These are phyloP conservation scores for Marasmius tenuissimus DNA, from an alignment of 1,284 basidiomycete species.

Conservation along the genomic window DNA sequence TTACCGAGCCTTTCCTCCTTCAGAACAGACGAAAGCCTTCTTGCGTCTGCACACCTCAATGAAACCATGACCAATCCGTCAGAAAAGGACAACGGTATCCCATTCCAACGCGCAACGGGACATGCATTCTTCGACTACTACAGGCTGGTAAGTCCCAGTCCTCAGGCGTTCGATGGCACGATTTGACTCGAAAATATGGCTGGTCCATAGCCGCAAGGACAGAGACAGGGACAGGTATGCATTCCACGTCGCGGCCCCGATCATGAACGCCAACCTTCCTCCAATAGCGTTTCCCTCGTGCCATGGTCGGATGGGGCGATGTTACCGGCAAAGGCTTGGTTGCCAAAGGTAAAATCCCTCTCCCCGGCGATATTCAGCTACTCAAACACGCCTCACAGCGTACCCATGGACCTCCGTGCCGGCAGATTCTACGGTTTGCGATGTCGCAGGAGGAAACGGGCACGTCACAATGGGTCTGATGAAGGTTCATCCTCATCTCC, in stretches of 20 bases:
- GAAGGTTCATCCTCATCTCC: constrained; percentile 38
- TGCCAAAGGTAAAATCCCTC: too few species aligned
- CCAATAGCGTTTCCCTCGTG: constrained; percentile 23
- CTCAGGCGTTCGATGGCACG: too few species aligned
- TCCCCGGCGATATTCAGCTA: too few species aligned
- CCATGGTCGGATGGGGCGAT: constrained; percentile 28
- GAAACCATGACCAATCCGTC: constrained; percentile 6
- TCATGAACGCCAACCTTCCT: background rate
- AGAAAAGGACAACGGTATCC: constrained; percentile 2
- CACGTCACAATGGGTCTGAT: constrained; percentile 40
- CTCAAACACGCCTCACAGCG: constrained; percentile 18
- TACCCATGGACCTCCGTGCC: constrained; percentile 45
- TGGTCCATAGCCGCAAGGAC: too few species aligned
- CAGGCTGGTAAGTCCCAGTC: background rate
- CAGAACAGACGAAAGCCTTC: constrained; percentile 21
- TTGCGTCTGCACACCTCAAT: constrained; percentile 8
- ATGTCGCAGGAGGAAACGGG: constrained; percentile 50
- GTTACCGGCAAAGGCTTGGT: constrained; percentile 1
- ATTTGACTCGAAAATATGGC: too few species aligned
- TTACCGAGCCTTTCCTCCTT: background rate
- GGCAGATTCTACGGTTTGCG: constrained; percentile 38
- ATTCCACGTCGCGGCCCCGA: too few species aligned
- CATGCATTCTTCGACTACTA: constrained; percentile 8
- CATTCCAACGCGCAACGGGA: constrained; percentile 9
- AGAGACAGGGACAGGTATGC: too few species aligned